Evolutionary conservation across 305 asterid genomes (phyloP), one percentile per base, ranked within the genome.

Genomic region (Solanum hybrid): DNA sequence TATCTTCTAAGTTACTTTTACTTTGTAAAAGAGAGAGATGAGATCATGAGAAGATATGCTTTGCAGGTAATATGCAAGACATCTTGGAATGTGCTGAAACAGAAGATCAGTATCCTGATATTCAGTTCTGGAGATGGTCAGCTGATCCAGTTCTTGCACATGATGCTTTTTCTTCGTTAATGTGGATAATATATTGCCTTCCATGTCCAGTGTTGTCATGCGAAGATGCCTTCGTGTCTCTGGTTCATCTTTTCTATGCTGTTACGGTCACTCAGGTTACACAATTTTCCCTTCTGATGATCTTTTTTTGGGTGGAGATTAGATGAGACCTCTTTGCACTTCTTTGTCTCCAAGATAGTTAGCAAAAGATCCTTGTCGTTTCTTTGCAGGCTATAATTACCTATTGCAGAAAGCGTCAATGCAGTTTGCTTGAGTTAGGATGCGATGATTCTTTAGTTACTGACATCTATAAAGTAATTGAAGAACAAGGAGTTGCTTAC

Each of bases 161-260:
- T 85, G 98, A 98, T 93, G 93, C 99, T 86, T 98, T 98, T 94
- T 95, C 99, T 75, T 95, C 99, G 34, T 92, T 95, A 80, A 98
- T 98, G 99, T 98, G 98, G 99, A 92, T 93, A 27, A 93, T 96
- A 27, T 98, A 95, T 94, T 97, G 99, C 91, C 99, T 98, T 90
- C 99, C 99, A 39, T 89, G 94, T 90, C 97, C 96, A 87, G 91
- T 95, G 51, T 87, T 97, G 90, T 94, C 95, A 83, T 95, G 98
- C 95, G 91, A 94, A 91, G 95, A 96, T 80, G 93, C 99, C 57
- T 95, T 88, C 92, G 78, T 94, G 87, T 94, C 96, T 91, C 98
- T 98, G 91, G 98, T 98, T 89, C 98, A 95, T 93, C 91, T 92
- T 77, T 97, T 95, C 90, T 98, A 97, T 89, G 89, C 90, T 79